Conservation (phyloP, 768 basidiomycete species). For the Lanmaoa pseudosensibilis region DNA sequence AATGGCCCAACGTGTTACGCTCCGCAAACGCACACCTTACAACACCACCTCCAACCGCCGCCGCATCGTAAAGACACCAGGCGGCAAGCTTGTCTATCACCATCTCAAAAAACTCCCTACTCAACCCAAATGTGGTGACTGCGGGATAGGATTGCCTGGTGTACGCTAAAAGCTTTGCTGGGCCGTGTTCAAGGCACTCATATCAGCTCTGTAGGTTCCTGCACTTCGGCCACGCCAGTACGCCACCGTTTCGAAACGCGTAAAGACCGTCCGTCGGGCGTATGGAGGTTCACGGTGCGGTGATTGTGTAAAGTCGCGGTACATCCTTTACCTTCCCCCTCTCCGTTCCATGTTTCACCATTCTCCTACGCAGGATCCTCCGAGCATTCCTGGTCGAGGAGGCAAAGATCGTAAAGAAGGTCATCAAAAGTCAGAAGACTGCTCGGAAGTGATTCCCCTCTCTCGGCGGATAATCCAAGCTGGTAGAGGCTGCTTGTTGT, state of each 20-base stretch:
- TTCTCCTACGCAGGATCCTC: conserved; percentile 66
- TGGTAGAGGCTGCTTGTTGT: conserved; percentile 4
- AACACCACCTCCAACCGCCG: conserved; percentile 97
- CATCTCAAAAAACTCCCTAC: conserved; percentile 93
- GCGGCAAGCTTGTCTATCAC: conserved; percentile 97
- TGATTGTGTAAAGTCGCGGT: conserved; percentile 94
- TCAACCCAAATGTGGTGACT: conserved; percentile 98
- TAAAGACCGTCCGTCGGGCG: conserved; percentile 94
- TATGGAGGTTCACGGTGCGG: conserved; percentile 99
- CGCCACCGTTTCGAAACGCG: conserved; percentile 93
- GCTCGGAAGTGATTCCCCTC: conserved; percentile 25
- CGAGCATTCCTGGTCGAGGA: conserved; percentile 99
- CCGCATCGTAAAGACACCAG: conserved; percentile 96
- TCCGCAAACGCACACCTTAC: conserved; percentile 97
- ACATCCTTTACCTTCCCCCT: conserved; percentile 30
- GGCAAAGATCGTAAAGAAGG: conserved; percentile 99
- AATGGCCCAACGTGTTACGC: conserved; percentile 99
- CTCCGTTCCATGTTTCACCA: not conserved
- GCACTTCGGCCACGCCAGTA: conserved; percentile 96
- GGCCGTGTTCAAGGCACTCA: not conserved
- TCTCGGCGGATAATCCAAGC: not conserved
- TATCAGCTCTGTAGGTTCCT: conserved; percentile 59
- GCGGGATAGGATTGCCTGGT: conserved; percentile 89
- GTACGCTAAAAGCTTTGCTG: conserved; percentile 51
- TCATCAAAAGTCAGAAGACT: conserved; percentile 82